A percentile compares a stretch with the other conserved stretches of the same genome.
phyloP scores from a whole-genome alignment of 306 rosid genomes.

The Glycyrrhiza uralensis region DNA sequence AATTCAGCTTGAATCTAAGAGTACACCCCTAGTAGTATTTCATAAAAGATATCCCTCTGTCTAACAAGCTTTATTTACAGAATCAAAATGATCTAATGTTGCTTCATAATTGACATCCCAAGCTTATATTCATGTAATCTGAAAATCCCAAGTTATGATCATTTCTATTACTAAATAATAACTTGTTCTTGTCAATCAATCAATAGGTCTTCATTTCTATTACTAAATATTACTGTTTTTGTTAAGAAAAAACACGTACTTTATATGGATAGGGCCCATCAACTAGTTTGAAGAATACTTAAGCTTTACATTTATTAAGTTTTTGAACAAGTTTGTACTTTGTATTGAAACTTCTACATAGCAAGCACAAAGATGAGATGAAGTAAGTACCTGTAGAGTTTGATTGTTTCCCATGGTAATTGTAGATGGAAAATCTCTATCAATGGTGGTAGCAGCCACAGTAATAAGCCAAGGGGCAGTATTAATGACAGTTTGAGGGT shows the following conservation, averaged over 20 bases:
- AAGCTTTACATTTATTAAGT: background rate
- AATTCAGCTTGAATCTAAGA: background rate
- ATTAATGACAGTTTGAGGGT: conserved; percentile 58
- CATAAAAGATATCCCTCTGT: background rate
- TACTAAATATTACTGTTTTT: no score
- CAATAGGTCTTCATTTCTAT: no score
- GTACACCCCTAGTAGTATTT: background rate
- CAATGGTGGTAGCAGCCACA: conserved; percentile 58
- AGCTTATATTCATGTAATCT: background rate
- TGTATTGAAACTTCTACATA: background rate
- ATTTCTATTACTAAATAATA: background rate
- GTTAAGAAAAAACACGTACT: no score
- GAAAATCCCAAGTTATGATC: background rate
- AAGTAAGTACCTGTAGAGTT: conserved; percentile 54
- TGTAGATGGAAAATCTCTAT: conserved; percentile 49
- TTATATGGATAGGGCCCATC: no score
- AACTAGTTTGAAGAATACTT: background rate
- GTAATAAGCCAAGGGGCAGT: conserved; percentile 63
- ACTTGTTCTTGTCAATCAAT: no score
- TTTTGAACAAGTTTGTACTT: background rate
- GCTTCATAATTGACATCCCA: no score
- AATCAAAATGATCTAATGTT: no score
- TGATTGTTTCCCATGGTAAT: conserved; percentile 58
- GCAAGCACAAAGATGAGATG: conserved; percentile 11
- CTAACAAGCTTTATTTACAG: background rate